Conservation (phyloP, 2,329 filamentous ascomycete species). For the Ceratocystiopsis sp. region DNA sequence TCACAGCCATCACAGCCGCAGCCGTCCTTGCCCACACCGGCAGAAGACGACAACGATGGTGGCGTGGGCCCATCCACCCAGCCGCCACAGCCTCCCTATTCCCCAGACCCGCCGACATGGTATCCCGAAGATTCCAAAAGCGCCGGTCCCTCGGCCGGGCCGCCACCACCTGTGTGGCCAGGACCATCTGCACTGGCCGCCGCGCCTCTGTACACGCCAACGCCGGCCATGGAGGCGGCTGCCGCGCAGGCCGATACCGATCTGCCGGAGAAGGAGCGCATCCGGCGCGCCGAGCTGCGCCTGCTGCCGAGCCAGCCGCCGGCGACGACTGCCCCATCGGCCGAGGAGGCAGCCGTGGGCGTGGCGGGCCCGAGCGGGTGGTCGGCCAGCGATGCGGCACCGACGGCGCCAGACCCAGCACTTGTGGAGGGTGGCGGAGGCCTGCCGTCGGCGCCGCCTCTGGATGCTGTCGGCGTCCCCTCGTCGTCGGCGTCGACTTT, state of each 20-base stretch:
- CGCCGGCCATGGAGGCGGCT: slow-evolving; percentile 29
- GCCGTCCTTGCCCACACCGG: slow-evolving; percentile 11
- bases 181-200: slow-evolving; percentile 8
- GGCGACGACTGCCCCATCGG: slow-evolving; percentile 22
- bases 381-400: slow-evolving; percentile 14
- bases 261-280: slow-evolving; percentile 65
- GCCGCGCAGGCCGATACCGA: slow-evolving; percentile 35
- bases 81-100: slow-evolving; percentile 9
- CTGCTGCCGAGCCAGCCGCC: slow-evolving; percentile 66
- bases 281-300: slow-evolving; percentile 60
- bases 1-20: slow-evolving; percentile 3
- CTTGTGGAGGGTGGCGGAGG: neutral
- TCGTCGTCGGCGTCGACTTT: neutral
- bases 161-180: neutral
- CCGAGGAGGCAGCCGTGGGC: slow-evolving; percentile 18
- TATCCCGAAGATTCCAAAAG: slow-evolving; percentile 11
- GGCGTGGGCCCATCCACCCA: slow-evolving; percentile 1
- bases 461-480: too few relatives aligned
- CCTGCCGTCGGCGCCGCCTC: neutral
- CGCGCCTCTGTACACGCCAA: slow-evolving; percentile 32
- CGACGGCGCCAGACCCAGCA: slow-evolving; percentile 19
- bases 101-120: slow-evolving; percentile 1
- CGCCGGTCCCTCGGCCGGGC: too few relatives aligned
- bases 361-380: slow-evolving; percentile 7
- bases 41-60: slow-evolving; percentile 5